Percentiles rank a stretch among this genome's conserved stretches.
phyloP scores from a whole-genome alignment of 257 asterid genomes.

The Penstemon barbatus region DNA sequence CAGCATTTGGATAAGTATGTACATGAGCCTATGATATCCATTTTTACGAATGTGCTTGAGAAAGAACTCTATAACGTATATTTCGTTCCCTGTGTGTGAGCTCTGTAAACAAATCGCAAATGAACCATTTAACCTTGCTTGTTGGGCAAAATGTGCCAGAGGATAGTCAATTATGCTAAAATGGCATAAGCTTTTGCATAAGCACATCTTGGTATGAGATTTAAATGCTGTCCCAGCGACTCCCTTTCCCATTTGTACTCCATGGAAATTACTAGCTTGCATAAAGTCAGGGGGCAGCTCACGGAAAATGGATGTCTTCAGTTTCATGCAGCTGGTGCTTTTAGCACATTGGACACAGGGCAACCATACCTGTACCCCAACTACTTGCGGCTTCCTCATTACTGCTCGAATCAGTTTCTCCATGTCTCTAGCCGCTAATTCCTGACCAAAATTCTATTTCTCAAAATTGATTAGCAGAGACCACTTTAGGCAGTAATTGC shows the following conservation, averaged over 20 bases:
- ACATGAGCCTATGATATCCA: neutral
- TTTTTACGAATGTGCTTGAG: neutral
- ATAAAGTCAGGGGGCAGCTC: too few species aligned
- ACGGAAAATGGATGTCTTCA: too few species aligned
- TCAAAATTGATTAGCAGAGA: too few species aligned
- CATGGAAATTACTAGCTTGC: too few species aligned
- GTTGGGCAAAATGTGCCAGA: too few species aligned
- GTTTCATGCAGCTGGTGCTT: neutral
- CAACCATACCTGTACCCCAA: neutral
- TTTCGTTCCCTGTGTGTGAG: too few species aligned
- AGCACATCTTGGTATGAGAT: slow-evolving; percentile 11
- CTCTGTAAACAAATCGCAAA: too few species aligned
- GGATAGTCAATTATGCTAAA: slow-evolving; percentile 13
- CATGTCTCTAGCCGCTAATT: neutral
- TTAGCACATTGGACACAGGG: neutral
- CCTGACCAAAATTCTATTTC: neutral
- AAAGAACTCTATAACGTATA: too few species aligned
- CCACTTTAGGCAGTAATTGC: too few species aligned
- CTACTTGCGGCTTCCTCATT: neutral
- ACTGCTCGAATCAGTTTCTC: neutral
- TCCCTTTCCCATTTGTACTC: too few species aligned
- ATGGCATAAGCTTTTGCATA: neutral
- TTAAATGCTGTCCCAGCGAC: neutral
- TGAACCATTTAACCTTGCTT: too few species aligned
- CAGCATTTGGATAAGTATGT: slow-evolving; percentile 6